A percentile compares a stretch with the other conserved stretches of the same genome.
These are phyloP conservation scores for Trichoderma cornu-damae DNA, from an alignment of 2,329 filamentous ascomycete genomes.

Conservation along the genomic window DNA sequence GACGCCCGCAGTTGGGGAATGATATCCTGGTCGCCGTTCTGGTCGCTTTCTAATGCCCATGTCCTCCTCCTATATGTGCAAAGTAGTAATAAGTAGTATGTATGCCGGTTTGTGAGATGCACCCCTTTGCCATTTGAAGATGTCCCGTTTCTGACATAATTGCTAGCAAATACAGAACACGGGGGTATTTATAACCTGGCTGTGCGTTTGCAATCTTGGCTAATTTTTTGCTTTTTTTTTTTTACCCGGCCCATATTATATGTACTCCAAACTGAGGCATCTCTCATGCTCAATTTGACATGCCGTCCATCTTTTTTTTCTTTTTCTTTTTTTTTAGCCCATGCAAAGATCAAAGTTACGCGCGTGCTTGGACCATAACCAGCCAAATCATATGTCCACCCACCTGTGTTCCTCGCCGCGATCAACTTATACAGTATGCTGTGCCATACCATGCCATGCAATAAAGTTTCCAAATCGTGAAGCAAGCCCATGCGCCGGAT, in stretches of 20 bases:
- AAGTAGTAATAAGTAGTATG: too few species aligned
- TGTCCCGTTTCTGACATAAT: neutral
- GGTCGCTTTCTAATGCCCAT: too few species aligned
- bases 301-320: neutral
- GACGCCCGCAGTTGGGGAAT: constrained; percentile 2
- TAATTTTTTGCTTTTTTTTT: neutral
- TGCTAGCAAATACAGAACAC: too few species aligned
- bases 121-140: neutral
- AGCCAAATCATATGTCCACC: neutral
- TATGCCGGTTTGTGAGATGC: neutral
- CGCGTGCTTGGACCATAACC: neutral
- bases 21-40: neutral
- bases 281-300: neutral
- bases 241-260: neutral
- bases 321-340: too few species aligned
- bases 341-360: neutral
- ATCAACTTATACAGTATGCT: neutral
- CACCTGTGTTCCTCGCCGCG: neutral
- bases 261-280: neutral
- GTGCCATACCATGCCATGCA: neutral
- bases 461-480: neutral
- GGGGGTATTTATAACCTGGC: too few species aligned
- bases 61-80: too few species aligned
- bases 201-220: neutral
- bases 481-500: constrained; percentile 6